Evolutionary conservation across 208 protist genomes (phyloP), one percentile per base, ranked within the genome.

Genomic region (Leptomonas seymouri): DNA sequence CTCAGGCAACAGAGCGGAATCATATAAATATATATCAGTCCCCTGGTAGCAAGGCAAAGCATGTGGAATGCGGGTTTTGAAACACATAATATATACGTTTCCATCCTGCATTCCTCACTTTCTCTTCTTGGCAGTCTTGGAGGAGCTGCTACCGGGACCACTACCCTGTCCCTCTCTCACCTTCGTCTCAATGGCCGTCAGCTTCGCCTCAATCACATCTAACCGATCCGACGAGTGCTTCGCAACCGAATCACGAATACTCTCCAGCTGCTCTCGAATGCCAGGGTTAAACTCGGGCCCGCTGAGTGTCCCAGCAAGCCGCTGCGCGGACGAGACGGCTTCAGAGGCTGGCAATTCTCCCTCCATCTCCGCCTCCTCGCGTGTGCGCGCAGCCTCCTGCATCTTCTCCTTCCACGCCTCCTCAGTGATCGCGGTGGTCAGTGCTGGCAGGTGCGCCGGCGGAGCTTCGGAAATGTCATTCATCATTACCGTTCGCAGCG

Each of bases 211-310:
- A 31, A 94, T 82, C n/a, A 75, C 66, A 71, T 89, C 89, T 0
- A 97, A 77, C 4, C 84, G 79, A 28, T 81, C 81, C 23, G 74
- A 39, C 54, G 90, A 84, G 21, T 83, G 76, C 14, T 71, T 67
- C n/a, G 71, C 46, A 4, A 95, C 93, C 8, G 86, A 74, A 34
- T 85, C 74, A 25, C 86, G 84, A 61, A 97, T 97, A 0, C 54
- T 46, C 45, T 82, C 74, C 3, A 97, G 81, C 82, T 97, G 93
- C 73, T 92, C 87, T n/a, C 76, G 60, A 31, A 97, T 74, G 12
- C 90, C 89, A 25, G 83, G 83, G 25, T 80, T 86, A 63, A 88
- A 94, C 28, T 79, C 63, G 1, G 85, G 81, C 45, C 82, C 76
- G 49, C 89, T 81, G 0, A 94, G 71, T 9, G 76, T 71, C 7